Conservation (phyloP, 2,329 filamentous ascomycete species). For the Diaporthe ilicicola region DNA sequence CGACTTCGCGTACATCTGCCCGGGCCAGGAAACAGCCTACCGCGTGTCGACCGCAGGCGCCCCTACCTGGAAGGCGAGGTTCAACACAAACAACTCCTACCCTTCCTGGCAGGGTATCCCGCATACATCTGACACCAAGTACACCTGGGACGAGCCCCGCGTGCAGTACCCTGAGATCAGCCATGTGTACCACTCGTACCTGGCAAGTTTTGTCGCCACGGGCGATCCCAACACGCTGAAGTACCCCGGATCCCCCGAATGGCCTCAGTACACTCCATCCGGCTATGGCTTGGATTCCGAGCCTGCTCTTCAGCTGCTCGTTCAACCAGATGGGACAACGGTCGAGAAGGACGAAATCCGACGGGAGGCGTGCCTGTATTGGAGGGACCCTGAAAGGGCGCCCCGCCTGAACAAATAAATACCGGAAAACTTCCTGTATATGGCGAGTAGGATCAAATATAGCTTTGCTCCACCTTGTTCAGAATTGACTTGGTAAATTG, state of each 20-base stretch:
- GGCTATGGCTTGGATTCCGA: constrained; percentile 38
- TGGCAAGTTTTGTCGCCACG: constrained; percentile 47
- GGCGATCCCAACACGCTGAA: constrained; percentile 45
- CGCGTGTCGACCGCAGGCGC: constrained; percentile 44
- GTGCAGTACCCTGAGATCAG: constrained; percentile 48
- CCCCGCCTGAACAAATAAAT: constrained; percentile 45
- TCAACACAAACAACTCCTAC: constrained; percentile 47
- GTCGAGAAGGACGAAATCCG: constrained; percentile 46
- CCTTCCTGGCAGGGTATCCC: constrained; percentile 49
- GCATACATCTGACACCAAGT: constrained; percentile 46
- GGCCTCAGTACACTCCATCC: constrained; percentile 40
- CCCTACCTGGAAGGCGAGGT: constrained; percentile 49
- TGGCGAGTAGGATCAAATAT: neutral
- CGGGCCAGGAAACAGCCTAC: constrained; percentile 53
- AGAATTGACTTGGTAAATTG: neutral
- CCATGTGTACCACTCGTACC: constrained; percentile 46
- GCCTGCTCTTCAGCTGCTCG: constrained; percentile 43
- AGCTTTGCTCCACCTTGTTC: neutral
- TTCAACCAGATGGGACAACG: constrained; percentile 42
- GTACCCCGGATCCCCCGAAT: constrained; percentile 35
- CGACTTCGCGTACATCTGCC: constrained; percentile 55
- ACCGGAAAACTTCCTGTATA: neutral
- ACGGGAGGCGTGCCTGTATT: constrained; percentile 45
- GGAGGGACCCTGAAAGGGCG: constrained; percentile 47
- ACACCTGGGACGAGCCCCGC: constrained; percentile 47